Conservation (phyloP, 1,284 basidiomycete species). For the Albatrellus sp. region DNA sequence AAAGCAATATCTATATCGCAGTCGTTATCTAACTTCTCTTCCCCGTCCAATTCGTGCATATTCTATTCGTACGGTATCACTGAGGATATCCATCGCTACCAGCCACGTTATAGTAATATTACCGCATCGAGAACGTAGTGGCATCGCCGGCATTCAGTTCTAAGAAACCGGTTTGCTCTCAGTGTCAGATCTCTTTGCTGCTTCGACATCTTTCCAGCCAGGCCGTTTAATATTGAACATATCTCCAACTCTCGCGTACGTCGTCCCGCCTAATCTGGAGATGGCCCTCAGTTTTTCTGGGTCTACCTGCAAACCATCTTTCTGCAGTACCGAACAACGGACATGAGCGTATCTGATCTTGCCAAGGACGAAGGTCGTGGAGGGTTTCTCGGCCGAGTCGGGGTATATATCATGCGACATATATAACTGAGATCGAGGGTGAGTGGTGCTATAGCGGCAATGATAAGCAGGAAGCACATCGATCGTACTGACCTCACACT, state of each 20-base stretch:
- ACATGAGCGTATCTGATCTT: conserved; percentile 54
- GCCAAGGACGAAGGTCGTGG: conserved; percentile 49
- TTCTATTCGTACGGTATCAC: too few species aligned
- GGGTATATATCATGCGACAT: conserved; percentile 42
- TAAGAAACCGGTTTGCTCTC: too few species aligned
- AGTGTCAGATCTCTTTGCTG: too few species aligned
- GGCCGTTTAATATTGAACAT: conserved; percentile 46
- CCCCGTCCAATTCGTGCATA: too few species aligned
- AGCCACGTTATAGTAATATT: too few species aligned
- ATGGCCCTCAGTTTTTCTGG: conserved; percentile 47
- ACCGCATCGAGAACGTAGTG: too few species aligned
- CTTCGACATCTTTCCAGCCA: conserved; percentile 32
- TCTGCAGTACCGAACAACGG: conserved; percentile 34
- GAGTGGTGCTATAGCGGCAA: background rate
- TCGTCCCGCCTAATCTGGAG: conserved; percentile 50
- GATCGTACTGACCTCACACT: conserved; percentile 43
- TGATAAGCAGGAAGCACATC: background rate
- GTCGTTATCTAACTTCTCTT: too few species aligned
- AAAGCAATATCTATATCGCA: too few species aligned
- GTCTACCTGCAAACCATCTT: conserved; percentile 42
- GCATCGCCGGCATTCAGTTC: too few species aligned
- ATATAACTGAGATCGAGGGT: conserved; percentile 26
- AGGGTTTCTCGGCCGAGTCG: conserved; percentile 23
- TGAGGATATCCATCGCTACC: too few species aligned
- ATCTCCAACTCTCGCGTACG: conserved; percentile 42